phyloP scores from a whole-genome alignment of 495 filamentous ascomycete genomes.

The Daldinia grandis region DNA sequence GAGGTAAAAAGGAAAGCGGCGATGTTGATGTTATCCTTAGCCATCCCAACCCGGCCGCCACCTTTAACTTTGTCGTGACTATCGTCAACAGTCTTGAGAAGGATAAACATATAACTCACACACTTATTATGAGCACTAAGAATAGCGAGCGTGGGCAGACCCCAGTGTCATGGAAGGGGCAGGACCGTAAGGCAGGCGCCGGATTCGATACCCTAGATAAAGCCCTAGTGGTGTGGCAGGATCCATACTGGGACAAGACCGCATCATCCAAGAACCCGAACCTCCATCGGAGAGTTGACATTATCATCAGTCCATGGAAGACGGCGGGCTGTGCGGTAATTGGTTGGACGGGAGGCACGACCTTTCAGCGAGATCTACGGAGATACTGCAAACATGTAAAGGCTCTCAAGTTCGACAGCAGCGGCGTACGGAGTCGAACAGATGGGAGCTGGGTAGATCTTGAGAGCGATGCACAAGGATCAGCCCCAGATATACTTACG shows the following conservation, averaged over 20 bases:
- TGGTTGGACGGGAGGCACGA: slow-evolving; percentile 88
- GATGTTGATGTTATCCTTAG: slow-evolving; percentile 90
- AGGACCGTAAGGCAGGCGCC: slow-evolving; percentile 48
- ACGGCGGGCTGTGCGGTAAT: slow-evolving; percentile 87
- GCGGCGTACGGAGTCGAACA: slow-evolving; percentile 74
- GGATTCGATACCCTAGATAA: slow-evolving; percentile 92
- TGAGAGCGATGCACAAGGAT: slow-evolving; percentile 55
- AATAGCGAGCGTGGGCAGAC: slow-evolving; percentile 75
- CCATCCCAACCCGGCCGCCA: slow-evolving; percentile 74
- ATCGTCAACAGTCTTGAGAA: slow-evolving; percentile 75
- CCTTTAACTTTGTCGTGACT: slow-evolving; percentile 69
- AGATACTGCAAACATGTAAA: slow-evolving; percentile 77
- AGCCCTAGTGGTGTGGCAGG: slow-evolving; percentile 92
- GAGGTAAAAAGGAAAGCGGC: slow-evolving; percentile 75
- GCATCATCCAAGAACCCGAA: slow-evolving; percentile 69
- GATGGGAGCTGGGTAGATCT: slow-evolving; percentile 73
- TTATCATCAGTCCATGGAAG: slow-evolving; percentile 89
- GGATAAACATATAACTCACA: slow-evolving; percentile 80
- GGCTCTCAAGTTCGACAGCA: slow-evolving; percentile 88
- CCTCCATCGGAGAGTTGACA: slow-evolving; percentile 86
- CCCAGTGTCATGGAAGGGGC: slow-evolving; percentile 63
- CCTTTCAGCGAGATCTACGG: slow-evolving; percentile 88
- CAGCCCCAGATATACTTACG: slow-evolving; percentile 65
- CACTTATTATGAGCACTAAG: slow-evolving; percentile 70
- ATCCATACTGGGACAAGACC: slow-evolving; percentile 64